Evolutionary conservation across 768 basidiomycete genomes (phyloP), one percentile per base, ranked within the genome.

Genomic region (Pleurotus salmoneostramineus): DNA sequence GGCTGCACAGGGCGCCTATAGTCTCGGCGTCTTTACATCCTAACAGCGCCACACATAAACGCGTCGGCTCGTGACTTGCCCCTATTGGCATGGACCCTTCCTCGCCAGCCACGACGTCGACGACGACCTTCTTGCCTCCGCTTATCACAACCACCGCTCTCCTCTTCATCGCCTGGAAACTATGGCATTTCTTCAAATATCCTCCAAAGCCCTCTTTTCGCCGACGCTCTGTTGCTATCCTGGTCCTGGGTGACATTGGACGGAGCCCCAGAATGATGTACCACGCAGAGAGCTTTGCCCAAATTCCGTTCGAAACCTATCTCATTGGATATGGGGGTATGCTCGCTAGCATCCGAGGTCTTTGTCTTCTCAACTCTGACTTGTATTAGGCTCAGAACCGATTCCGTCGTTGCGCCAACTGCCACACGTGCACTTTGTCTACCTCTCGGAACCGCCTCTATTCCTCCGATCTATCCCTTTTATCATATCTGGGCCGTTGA

Each of bases 201-300:
- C 52, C 52, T 55, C 52, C 40, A 10, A 34, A n/a, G 14, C 50
- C 50, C 14, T 51, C 50, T 12, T 51, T 51, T 43, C 52, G 52
- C 7, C 37, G 34, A 32, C 87, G 88, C 14, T 85, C 92, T 2
- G 90, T 92, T n/a, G 91, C 86, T 3, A 84, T 98, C 56, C 74
- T 98, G 49, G 97, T 99, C 11, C 79, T 99, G 7, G 97, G 97
- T 7, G 97, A 99, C 74, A 85, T 99, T 49, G 97, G 96, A 1
- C 82, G 97, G 58, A 94, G 91, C 68, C 97, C 97, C 8, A 80
- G 97, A 56, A 98, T 98, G 93, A 96, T 98, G 93, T 98, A 98
- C 69, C 97, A 99, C 65, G 89, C 96, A 0, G 85, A 96, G 68
- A 95, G 91, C 67, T 91, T 99, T 67, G 89, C 92, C 40, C 82